These are phyloP conservation scores for Crithidia fasciculata DNA, from an alignment of 208 protist species.

Conservation along the genomic window DNA sequence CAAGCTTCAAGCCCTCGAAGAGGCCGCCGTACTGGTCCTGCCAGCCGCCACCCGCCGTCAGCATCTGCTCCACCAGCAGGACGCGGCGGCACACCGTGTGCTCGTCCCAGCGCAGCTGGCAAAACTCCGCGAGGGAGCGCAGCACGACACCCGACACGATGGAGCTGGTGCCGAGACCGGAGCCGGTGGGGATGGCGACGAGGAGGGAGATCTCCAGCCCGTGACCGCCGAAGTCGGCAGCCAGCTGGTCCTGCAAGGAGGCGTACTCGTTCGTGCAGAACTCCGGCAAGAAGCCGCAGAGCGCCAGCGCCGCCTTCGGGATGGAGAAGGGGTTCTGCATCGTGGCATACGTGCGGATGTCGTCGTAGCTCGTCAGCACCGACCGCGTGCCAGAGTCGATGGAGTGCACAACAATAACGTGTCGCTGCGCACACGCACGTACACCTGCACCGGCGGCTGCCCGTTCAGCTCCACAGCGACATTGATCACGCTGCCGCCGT, in stretches of 20 bases:
- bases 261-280: slow-evolving; percentile 32
- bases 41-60: slow-evolving; percentile 74
- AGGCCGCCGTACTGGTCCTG: slow-evolving; percentile 74
- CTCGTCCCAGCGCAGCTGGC: slow-evolving; percentile 44
- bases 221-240: slow-evolving; percentile 33
- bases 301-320: slow-evolving; percentile 63
- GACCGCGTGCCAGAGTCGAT: slow-evolving; percentile 43
- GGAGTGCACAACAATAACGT: slow-evolving; percentile 40
- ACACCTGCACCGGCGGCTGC: slow-evolving; percentile 56
- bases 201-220: slow-evolving; percentile 63
- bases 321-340: slow-evolving; percentile 62
- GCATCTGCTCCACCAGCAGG: slow-evolving; percentile 67
- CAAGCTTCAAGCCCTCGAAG: slow-evolving; percentile 52
- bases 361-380: slow-evolving; percentile 41
- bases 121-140: slow-evolving; percentile 49
- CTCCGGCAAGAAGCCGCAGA: slow-evolving; percentile 60
- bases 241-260: slow-evolving; percentile 45
- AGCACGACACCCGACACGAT: slow-evolving; percentile 60
- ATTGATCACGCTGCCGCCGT: slow-evolving; percentile 70
- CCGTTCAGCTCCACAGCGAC: slow-evolving; percentile 60
- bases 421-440: slow-evolving; percentile 37
- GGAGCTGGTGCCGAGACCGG: slow-evolving; percentile 69
- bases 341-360: slow-evolving; percentile 43
- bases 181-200: slow-evolving; percentile 60
- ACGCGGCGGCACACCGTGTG: slow-evolving; percentile 55